These are phyloP conservation scores for Paxillus ammoniavirescens DNA, from an alignment of 768 basidiomycete genomes.

Conservation along the genomic window DNA sequence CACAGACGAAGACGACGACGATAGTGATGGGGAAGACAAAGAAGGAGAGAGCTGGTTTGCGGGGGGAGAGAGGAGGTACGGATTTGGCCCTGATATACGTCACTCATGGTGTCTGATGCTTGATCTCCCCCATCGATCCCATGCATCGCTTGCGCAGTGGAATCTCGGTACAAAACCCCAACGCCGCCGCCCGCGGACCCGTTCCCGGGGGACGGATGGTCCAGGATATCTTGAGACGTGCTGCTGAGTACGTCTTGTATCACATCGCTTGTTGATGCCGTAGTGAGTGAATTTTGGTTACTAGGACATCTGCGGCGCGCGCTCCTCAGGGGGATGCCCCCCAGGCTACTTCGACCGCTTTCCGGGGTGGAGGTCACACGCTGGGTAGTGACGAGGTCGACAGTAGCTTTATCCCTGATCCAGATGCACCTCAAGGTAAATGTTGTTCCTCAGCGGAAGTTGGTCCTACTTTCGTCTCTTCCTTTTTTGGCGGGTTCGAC, in stretches of 20 bases:
- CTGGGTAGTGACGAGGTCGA: slow-evolving; percentile 91
- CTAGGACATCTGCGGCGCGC: slow-evolving; percentile 21
- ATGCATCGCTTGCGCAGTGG: slow-evolving; percentile 51
- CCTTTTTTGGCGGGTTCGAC: no score
- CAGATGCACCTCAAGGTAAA: slow-evolving; percentile 40
- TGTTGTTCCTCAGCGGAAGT: background rate
- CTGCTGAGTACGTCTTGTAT: slow-evolving; percentile 61
- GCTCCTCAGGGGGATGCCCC: slow-evolving; percentile 11
- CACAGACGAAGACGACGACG: slow-evolving; percentile 29
- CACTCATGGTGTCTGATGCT: background rate
- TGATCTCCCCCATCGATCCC: background rate
- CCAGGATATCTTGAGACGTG: slow-evolving; percentile 73
- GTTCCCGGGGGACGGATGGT: slow-evolving; percentile 61
- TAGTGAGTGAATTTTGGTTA: background rate
- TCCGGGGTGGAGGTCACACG: slow-evolving; percentile 75
- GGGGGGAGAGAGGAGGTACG: slow-evolving; percentile 90
- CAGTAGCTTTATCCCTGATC: slow-evolving; percentile 75
- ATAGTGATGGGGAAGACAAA: slow-evolving; percentile 52
- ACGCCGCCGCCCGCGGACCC: slow-evolving; percentile 36
- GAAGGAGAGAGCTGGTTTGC: slow-evolving; percentile 79
- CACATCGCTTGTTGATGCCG: background rate
- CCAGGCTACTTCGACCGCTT: slow-evolving; percentile 33
- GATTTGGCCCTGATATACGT: background rate
- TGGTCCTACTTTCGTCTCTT: no score
- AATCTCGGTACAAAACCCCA: slow-evolving; percentile 85